Percentiles rank a stretch among this genome's conserved stretches.
Evolutionary conservation across 176 grass and related monocot species (phyloP).

Genomic region (Carex myosuroides): DNA sequence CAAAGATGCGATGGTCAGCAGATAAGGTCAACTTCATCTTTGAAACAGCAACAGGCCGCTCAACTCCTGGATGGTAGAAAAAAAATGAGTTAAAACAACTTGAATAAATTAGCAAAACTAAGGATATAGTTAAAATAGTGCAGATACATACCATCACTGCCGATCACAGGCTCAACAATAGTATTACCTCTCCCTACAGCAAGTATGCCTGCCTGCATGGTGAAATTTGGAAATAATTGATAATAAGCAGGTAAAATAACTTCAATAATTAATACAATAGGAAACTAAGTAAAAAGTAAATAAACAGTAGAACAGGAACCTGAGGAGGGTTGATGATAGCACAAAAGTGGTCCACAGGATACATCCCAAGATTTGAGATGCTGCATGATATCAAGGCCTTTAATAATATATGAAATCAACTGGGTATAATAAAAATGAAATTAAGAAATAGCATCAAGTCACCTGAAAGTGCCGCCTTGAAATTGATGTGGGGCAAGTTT

Average conservation of each 20-base stretch:
- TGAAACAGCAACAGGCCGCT: slow-evolving; percentile 56
- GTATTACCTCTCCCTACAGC: slow-evolving; percentile 78
- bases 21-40: slow-evolving; percentile 90
- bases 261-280: not conserved
- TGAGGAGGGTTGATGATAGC: slow-evolving; percentile 99
- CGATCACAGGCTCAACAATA: slow-evolving; percentile 75
- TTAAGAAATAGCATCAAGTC: not conserved
- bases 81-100: not conserved
- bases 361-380: slow-evolving; percentile 98
- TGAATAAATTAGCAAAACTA: not conserved
- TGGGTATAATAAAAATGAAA: slow-evolving; percentile 7
- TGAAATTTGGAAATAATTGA: not conserved
- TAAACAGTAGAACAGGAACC: slow-evolving; percentile 23
- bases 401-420: slow-evolving; percentile 19
- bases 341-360: slow-evolving; percentile 92
- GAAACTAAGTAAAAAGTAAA: not conserved
- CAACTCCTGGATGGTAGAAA: slow-evolving; percentile 47
- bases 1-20: slow-evolving; percentile 88
- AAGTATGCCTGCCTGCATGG: slow-evolving; percentile 71
- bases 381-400: slow-evolving; percentile 29
- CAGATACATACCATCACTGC: slow-evolving; percentile 57
- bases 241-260: not conserved
- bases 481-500: slow-evolving; percentile 83
- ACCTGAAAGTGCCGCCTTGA: slow-evolving; percentile 91
- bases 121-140: slow-evolving; percentile 10